Conservation (phyloP, 306 rosid genomes). For the Vigna angularis region DNA sequence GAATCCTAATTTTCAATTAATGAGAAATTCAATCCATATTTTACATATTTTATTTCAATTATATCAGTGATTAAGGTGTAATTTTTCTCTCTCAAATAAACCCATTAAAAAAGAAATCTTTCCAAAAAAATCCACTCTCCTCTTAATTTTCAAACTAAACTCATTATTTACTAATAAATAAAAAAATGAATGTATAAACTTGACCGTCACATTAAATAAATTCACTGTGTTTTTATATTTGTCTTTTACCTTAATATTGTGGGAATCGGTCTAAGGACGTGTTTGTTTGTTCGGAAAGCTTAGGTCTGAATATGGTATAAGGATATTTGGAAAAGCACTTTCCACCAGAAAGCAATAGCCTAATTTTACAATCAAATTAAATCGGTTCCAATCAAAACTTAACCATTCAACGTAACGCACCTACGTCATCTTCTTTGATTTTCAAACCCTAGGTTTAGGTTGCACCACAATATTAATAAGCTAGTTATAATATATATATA, state of each 20-base stretch:
- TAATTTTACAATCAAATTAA: not conserved
- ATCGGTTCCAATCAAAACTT: not conserved
- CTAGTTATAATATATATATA: not conserved
- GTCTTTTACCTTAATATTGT: not conserved
- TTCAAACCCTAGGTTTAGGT: constrained; percentile 18
- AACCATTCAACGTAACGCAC: not conserved
- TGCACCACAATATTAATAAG: not conserved
- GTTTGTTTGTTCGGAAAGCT: not conserved
- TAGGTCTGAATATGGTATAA: not conserved
- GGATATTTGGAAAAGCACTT: not conserved
- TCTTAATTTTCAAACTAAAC: too few relatives aligned
- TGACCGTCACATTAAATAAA: too few relatives aligned
- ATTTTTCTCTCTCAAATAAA: too few relatives aligned
- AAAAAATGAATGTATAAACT: too few relatives aligned
- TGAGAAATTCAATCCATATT: too few relatives aligned
- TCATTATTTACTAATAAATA: too few relatives aligned
- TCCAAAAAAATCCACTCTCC: too few relatives aligned
- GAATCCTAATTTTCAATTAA: too few relatives aligned
- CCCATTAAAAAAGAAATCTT: too few relatives aligned
- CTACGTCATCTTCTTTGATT: not conserved
- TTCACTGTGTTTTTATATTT: not conserved
- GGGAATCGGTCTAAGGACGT: not conserved
- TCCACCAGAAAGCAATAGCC: not conserved
- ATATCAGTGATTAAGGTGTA: too few relatives aligned
- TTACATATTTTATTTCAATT: too few relatives aligned